Base-by-base conservation (phyloP, 768 basidiomycete genomes). In the Pseudohyphozyma bogoriensis region DNA sequence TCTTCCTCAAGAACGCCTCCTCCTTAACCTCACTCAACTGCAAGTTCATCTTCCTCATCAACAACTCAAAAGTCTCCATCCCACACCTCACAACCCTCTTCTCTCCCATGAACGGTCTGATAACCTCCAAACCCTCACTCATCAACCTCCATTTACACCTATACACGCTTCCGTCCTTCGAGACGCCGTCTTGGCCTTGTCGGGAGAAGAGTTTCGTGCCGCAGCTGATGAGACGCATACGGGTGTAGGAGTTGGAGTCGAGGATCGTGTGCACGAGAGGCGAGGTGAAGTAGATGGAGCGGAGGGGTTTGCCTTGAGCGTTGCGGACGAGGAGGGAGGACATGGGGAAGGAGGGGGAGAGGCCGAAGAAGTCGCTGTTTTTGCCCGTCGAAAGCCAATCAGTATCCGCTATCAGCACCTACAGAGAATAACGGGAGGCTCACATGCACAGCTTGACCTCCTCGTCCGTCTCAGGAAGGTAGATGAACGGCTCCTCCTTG, bases 201-300 rank as follows among this genome's bases (percentile, higher is more conserved):
- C 89, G 87, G 9, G 83, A 81, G 73, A 97, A 86, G 16, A 90
- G 83, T 73, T 95, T 93, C 42, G 91, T 90, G 24, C 95, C 95
- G n/a, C 87, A 86, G 18, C 87, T 83, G 68, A 91, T 84, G 55
- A 99, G 82, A 2, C 95, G 83, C 57, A 96, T 79, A 31, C 85
- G 83, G 32, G 81, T 80, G 72, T 85, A 92, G 71, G 89, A 84
- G 72, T 97, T 99, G 71, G 84, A 76, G 55, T 77, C 70, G 58
- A 96, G 79, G 62, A 97, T 78, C n/a, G 78, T 74, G 73, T 87
- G 89, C 71, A 93, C 85, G 67, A 87, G 76, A 67, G 84, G 81
- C 70, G 92, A 95, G 58, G 85, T 83, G 60, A 97, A 77, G 78
- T 96, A 97, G 50, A 97, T 78, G 11, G 86, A 85, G 42, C 90